Percentiles rank a stretch among this genome's conserved stretches.
Evolutionary conservation across 495 filamentous ascomycete species (phyloP).

Genomic region (Clavariopsis aquatica): DNA sequence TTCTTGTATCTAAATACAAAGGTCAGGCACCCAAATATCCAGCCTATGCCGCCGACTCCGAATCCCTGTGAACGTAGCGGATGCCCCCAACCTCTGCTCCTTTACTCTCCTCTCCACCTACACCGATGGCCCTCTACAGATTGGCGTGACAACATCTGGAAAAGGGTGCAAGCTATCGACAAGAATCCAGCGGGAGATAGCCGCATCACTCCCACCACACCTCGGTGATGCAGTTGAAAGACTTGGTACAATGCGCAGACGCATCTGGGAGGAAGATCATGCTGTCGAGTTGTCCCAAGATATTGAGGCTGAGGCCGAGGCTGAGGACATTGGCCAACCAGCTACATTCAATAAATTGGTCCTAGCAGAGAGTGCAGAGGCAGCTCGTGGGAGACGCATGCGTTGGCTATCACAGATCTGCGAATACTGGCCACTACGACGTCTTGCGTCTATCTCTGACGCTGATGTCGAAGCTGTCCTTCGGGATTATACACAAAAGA

Average conservation of each 20-base stretch:
- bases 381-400: constrained; percentile 76
- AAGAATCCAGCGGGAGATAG: constrained; percentile 85
- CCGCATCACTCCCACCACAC: constrained; percentile 71
- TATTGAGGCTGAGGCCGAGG: constrained; percentile 55
- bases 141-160: constrained; percentile 94
- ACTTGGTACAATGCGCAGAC: constrained; percentile 72
- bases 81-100: constrained; percentile 83
- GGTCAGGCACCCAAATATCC: constrained; percentile 66
- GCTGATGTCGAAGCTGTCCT: constrained; percentile 74
- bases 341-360: constrained; percentile 83
- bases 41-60: constrained; percentile 72
- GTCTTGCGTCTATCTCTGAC: constrained; percentile 76
- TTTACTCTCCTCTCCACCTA: constrained; percentile 89
- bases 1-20: constrained; percentile 17
- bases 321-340: constrained; percentile 81
- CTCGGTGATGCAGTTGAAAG: constrained; percentile 80
- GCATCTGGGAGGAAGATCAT: constrained; percentile 79
- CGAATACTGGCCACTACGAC: constrained; percentile 94
- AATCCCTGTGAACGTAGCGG: constrained; percentile 90
- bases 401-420: constrained; percentile 95
- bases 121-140: constrained; percentile 86
- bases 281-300: constrained; percentile 51
- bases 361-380: constrained; percentile 67
- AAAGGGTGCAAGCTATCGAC: constrained; percentile 92
- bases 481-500: constrained; percentile 57